Evolutionary conservation across 2,329 filamentous ascomycete species (phyloP).

Genomic region (Lasiodiplodia citricola): DNA sequence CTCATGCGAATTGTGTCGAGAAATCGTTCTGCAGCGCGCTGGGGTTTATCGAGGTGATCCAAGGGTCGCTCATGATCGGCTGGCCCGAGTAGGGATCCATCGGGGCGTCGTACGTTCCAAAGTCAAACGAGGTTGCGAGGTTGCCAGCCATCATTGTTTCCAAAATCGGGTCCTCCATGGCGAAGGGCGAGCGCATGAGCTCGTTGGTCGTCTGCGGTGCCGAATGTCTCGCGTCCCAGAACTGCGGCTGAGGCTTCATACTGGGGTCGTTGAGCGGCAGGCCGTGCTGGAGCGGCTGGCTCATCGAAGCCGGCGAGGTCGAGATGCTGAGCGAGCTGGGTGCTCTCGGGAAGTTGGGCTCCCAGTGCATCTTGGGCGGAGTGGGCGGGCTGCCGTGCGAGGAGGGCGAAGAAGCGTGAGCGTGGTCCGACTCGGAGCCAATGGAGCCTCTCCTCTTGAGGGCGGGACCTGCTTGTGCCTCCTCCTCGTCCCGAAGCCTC

Average conservation of each 20-base stretch:
- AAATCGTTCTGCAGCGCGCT: conserved; percentile 24
- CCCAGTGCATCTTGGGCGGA: conserved; percentile 11
- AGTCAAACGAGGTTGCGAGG: conserved; percentile 1
- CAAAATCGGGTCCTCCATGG: conserved; percentile 9
- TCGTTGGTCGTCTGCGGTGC: conserved; percentile 3
- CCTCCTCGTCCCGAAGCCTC: conserved; percentile 58
- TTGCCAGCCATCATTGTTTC: background rate
- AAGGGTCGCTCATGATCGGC: conserved; percentile 8
- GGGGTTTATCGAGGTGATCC: conserved; percentile 23
- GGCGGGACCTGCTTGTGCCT: conserved; percentile 53
- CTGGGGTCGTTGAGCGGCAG: conserved; percentile 17
- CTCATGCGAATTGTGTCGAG: conserved; percentile 21
- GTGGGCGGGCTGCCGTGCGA: conserved; percentile 44
- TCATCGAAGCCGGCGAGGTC: conserved; percentile 7
- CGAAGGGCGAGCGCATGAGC: conserved; percentile 20
- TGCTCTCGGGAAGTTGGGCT: conserved; percentile 15
- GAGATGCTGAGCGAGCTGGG: conserved; percentile 8
- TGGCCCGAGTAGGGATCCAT: conserved; percentile 23
- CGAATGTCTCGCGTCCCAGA: conserved; percentile 5
- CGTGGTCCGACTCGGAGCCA: conserved; percentile 63
- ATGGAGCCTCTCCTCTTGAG: conserved; percentile 47
- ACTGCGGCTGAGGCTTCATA: conserved; percentile 15
- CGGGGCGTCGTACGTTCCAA: conserved; percentile 17
- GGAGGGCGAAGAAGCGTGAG: conserved; percentile 47
- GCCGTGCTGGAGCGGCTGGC: conserved; percentile 17